phyloP scores from a whole-genome alignment of 805 yeast genomes.

The Ogataea pilisensis region DNA sequence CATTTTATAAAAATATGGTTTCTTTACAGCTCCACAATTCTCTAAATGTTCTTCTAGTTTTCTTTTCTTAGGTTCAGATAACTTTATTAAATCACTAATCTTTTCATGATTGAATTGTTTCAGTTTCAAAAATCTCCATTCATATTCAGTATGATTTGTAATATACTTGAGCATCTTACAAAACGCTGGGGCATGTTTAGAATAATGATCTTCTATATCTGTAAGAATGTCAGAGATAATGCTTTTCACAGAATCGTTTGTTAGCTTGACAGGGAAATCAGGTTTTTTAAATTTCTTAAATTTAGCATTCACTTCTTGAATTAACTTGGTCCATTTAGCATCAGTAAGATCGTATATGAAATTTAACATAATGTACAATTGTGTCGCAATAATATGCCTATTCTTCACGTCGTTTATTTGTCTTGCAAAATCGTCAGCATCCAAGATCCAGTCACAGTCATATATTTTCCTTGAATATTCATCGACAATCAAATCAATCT shows the following conservation, averaged over 20 bases:
- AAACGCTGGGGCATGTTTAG: constrained; percentile 10
- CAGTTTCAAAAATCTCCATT: constrained; percentile 29
- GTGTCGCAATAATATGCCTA: constrained; percentile 18
- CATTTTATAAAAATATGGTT: constrained; percentile 21
- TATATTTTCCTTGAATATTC: constrained; percentile 13
- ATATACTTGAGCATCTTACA: constrained; percentile 13
- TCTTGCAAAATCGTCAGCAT: constrained; percentile 18
- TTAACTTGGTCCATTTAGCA: constrained; percentile 17
- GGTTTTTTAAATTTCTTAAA: constrained; percentile 23
- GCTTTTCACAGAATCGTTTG: constrained; percentile 10
- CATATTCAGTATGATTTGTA: constrained; percentile 16
- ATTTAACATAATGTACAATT: constrained; percentile 23
- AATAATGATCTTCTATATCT: constrained; percentile 22
- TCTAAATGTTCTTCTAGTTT: constrained; percentile 21
- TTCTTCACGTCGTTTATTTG: constrained; percentile 17
- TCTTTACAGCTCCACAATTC: constrained; percentile 7
- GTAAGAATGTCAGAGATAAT: constrained; percentile 14
- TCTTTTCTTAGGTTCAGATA: constrained; percentile 20
- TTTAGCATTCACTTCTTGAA: constrained; percentile 15
- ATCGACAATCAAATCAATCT: constrained; percentile 6
- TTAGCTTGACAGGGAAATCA: constrained; percentile 15
- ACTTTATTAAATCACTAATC: constrained; percentile 9
- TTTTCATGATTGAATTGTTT: constrained; percentile 26
- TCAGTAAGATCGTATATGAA: constrained; percentile 17
- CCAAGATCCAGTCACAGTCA: constrained; percentile 29